Evolutionary conservation across 768 basidiomycete species (phyloP), one percentile per base, ranked within the genome.

Genomic region (Saitozyma podzolica): DNA sequence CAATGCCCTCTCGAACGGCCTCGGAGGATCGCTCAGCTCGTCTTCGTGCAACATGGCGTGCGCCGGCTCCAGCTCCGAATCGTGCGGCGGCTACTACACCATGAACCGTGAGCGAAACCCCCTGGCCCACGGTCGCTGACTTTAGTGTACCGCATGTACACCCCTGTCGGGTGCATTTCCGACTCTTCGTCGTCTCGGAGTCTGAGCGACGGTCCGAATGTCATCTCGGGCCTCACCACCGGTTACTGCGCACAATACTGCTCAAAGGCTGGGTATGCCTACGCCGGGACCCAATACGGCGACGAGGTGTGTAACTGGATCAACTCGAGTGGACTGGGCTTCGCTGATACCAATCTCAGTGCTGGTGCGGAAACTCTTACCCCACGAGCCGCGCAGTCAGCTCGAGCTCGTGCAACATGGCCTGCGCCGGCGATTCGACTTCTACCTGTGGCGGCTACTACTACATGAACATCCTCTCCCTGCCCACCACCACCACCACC

Each of bases 71-170:
- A 49, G 13, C 42, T 7, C 16, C 19, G 40, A 52, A 37, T 53
- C 9, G 10, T 65, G 64, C 53, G 64, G 64, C 50, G 64, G 63
- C 10, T 40, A 1, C 9, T 55, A 40, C 10, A 19, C 42, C 19
- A 19, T 58, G 20, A 62, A 47, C 57, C 20, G 56, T 57, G 9
- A 50, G 43, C 19, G 41, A 42, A 29, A 8, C 51, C 40, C 51
- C 40, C 40, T 49, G 51, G 39, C 41, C 16, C 14, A 8, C 40
- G 3, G 13, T 41, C 45, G 48, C 40, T 14, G 5, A 39, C 37
- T 37, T 9, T 40, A 41, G 29, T 47, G 13, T 11, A 47, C 45
- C n/a, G 45, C 11, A 47, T 47, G 45, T 47, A 47, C 45, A 47
- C 45, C 45, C n/a, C 45, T 47, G 29, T 29, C 29, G 29, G 29